Conservation (phyloP, 1,139 yeast genomes). For the Torulaspora globosa region DNA sequence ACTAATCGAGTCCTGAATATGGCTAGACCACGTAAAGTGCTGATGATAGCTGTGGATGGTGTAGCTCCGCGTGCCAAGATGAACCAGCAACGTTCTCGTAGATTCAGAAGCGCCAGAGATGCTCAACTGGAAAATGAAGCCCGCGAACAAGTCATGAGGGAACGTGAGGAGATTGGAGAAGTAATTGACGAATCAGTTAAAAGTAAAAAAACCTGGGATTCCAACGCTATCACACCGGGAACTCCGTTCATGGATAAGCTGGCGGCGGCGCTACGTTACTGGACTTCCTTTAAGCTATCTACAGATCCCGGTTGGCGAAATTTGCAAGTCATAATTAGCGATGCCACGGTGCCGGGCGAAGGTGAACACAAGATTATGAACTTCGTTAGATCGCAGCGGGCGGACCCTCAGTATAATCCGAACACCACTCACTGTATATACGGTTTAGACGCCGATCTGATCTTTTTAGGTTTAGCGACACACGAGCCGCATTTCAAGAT, state of each 20-base stretch:
- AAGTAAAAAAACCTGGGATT: conserved; percentile 59
- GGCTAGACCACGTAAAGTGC: conserved; percentile 91
- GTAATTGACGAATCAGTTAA: conserved; percentile 60
- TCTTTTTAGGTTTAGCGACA: conserved; percentile 89
- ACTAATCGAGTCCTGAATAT: conserved; percentile 85
- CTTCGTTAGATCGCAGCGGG: conserved; percentile 78
- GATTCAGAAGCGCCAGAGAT: conserved; percentile 92
- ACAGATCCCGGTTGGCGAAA: conserved; percentile 90
- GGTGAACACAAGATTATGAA: conserved; percentile 99
- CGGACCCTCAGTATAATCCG: conserved; percentile 80
- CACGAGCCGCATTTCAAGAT: conserved; percentile 97
- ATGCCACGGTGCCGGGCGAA: conserved; percentile 98
- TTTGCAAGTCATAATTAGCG: conserved; percentile 80
- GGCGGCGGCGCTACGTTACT: conserved; percentile 77
- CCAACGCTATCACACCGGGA: conserved; percentile 98
- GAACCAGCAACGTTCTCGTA: conserved; percentile 96
- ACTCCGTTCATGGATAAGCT: conserved; percentile 94
- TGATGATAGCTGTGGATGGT: conserved; percentile 96
- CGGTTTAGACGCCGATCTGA: conserved; percentile 96
- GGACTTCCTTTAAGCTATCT: conserved; percentile 82
- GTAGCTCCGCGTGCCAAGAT: conserved; percentile 98
- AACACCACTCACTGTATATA: conserved; percentile 91
- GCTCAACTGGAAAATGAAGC: conserved; percentile 70
- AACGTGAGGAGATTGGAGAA: conserved; percentile 52
- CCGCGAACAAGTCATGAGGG: conserved; percentile 51